Percentiles rank a stretch among this genome's conserved stretches.
These are phyloP conservation scores for Fusarium sp. DNA, from an alignment of 2,329 filamentous ascomycete species.

Conservation along the genomic window DNA sequence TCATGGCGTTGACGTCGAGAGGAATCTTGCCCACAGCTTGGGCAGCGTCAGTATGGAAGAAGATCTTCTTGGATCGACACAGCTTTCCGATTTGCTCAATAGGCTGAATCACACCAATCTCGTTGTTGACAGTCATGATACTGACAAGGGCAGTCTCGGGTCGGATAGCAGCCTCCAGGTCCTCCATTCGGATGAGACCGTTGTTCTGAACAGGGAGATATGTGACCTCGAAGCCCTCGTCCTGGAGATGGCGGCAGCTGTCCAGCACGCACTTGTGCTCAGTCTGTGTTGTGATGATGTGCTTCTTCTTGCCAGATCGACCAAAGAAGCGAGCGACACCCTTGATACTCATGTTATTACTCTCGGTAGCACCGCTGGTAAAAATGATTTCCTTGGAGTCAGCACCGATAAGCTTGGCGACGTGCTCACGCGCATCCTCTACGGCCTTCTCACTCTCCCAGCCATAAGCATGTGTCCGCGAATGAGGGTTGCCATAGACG, in stretches of 20 bases:
- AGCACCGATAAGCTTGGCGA: constrained; percentile 89
- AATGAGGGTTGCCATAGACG: constrained; percentile 96
- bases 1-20: constrained; percentile 96
- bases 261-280: constrained; percentile 99
- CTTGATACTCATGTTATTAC: constrained; percentile 99
- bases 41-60: constrained; percentile 97
- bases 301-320: constrained; percentile 93
- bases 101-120: constrained; percentile 99
- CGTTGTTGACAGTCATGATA: constrained; percentile 99
- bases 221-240: constrained; percentile 96
- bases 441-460: constrained; percentile 98
- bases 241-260: constrained; percentile 95
- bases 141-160: constrained; percentile 94
- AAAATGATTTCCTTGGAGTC: constrained; percentile 99
- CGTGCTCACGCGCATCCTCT: constrained; percentile 84
- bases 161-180: constrained; percentile 88
- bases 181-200: constrained; percentile 85
- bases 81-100: constrained; percentile 92
- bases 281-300: constrained; percentile 96
- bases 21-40: constrained; percentile 99
- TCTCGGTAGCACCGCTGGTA: constrained; percentile 97
- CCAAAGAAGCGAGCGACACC: constrained; percentile 97
- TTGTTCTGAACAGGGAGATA: constrained; percentile 91
- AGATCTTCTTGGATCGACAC: constrained; percentile 91
- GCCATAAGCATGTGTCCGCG: constrained; percentile 95